Evolutionary conservation across 1,284 basidiomycete genomes (phyloP), one percentile per base, ranked within the genome.

Genomic region (Boletus calvinii): DNA sequence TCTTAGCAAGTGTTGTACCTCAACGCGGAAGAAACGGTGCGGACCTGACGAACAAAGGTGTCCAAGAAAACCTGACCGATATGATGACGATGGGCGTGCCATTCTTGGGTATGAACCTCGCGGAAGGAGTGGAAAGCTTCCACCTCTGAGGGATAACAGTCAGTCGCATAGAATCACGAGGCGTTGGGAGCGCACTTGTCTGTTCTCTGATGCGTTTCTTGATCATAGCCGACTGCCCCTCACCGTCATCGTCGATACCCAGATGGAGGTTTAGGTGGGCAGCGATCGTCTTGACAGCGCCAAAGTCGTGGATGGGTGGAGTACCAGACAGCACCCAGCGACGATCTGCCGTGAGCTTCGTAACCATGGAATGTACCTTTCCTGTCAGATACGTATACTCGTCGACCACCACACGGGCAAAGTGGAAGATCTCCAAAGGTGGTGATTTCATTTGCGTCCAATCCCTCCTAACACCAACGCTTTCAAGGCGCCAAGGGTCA

Each of bases 281-380:
- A 2, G 94, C 89, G 54, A 97, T 96, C 9, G 89, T 93, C 74
- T 95, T 94, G 60, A 98, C 75, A 7, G 94, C 86, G 3, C 84
- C 85, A 67, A 98, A 98, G 70, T 95, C 91, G 55, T 91, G 87
- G 45, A 94, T 88, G 0, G 94, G 94, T 2, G 94, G 95, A 17
- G 94, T 98, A 34, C 95, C 94, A 0, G 94, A 98, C n/a, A 98
- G 78, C 4, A 98, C 91, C 94, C 94, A 98, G 50, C 86, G 87
- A 56, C 90, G 81, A 52, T 88, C 85, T 0, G 92, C 87, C 22
- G 85, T 81, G 22, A 96, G 71, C 36, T 80, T 82, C 3, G 91
- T 91, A 29, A 96, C 79, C 60, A 94, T 80, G 1, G 90, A 78
- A 50, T 92, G 85, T 8, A 85, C 78, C 61, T 90, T 85, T 48